phyloP scores from a whole-genome alignment of 371 early-diverging fungal genomes.

The Mortierella sp. region DNA sequence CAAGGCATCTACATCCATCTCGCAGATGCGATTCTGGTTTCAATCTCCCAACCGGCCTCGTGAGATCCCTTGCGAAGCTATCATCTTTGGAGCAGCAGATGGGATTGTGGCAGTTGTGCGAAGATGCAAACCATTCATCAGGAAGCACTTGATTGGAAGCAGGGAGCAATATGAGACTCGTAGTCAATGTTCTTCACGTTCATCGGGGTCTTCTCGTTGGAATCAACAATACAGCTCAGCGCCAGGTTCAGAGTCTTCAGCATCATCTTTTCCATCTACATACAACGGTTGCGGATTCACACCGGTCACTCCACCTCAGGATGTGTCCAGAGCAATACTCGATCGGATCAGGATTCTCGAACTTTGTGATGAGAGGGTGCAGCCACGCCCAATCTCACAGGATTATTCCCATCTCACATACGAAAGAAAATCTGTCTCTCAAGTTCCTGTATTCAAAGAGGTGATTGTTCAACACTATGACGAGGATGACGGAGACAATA shows the following conservation, averaged over 20 bases:
- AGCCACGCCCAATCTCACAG: no score
- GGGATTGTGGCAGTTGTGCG: slow-evolving; percentile 5
- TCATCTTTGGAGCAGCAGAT: slow-evolving; percentile 6
- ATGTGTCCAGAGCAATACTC: no score
- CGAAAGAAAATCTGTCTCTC: background rate
- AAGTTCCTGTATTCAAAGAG: background rate
- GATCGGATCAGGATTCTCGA: no score
- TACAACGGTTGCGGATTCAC: no score
- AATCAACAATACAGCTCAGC: background rate
- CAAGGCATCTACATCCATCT: slow-evolving; percentile 7
- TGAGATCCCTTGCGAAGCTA: slow-evolving; percentile 19
- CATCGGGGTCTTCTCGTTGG: no score
- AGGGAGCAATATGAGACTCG: background rate
- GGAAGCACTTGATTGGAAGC: background rate
- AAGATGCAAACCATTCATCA: background rate
- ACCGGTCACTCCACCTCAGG: no score
- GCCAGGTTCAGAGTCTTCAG: no score
- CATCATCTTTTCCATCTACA: no score
- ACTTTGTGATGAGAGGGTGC: background rate
- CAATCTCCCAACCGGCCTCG: slow-evolving; percentile 13
- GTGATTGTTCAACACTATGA: background rate
- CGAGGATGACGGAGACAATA: no score
- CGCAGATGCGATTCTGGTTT: slow-evolving; percentile 27
- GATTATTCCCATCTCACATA: no score
- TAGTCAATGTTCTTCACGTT: no score